Percentiles rank a stretch among this genome's conserved stretches.
phyloP scores from a whole-genome alignment of 345 rosid genomes.

The Combretum micranthum region DNA sequence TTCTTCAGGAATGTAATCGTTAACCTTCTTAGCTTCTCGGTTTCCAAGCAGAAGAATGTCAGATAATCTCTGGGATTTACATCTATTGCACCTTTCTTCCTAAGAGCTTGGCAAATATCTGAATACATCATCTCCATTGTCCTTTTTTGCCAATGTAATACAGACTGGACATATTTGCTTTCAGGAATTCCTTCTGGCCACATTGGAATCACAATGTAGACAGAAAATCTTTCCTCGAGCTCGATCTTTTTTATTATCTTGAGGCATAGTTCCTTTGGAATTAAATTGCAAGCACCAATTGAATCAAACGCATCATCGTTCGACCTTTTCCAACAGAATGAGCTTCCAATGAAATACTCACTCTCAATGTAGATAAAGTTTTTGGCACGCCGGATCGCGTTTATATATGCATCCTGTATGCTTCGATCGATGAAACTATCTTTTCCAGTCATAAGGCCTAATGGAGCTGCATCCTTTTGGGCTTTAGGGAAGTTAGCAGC shows the following conservation, averaged over 20 bases:
- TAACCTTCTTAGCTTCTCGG: background rate
- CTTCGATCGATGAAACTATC: constrained; percentile 55
- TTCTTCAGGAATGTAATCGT: background rate
- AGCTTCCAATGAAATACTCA: constrained; percentile 80
- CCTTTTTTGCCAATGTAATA: constrained; percentile 8
- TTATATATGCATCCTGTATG: constrained; percentile 80
- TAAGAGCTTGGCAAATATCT: constrained; percentile 6
- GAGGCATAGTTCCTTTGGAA: constrained; percentile 8
- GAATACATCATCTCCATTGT: constrained; percentile 12
- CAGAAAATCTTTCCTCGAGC: constrained; percentile 6
- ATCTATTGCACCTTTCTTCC: background rate
- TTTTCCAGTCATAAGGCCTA: constrained; percentile 55
- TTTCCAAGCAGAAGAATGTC: constrained; percentile 8
- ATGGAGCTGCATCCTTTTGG: constrained; percentile 24
- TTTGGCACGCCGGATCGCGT: constrained; percentile 69
- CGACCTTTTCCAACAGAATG: constrained; percentile 52
- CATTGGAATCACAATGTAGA: constrained; percentile 10
- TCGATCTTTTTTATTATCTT: constrained; percentile 9
- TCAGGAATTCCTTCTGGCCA: constrained; percentile 13
- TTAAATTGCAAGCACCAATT: constrained; percentile 53
- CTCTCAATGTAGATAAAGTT: constrained; percentile 76
- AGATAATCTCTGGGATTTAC: constrained; percentile 5
- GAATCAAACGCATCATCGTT: constrained; percentile 33
- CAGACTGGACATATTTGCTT: constrained; percentile 3
- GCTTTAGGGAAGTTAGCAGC: constrained; percentile 33